Conservation (phyloP, 169 alveolate genomes). For the Cyclospora cayetanensis region DNA sequence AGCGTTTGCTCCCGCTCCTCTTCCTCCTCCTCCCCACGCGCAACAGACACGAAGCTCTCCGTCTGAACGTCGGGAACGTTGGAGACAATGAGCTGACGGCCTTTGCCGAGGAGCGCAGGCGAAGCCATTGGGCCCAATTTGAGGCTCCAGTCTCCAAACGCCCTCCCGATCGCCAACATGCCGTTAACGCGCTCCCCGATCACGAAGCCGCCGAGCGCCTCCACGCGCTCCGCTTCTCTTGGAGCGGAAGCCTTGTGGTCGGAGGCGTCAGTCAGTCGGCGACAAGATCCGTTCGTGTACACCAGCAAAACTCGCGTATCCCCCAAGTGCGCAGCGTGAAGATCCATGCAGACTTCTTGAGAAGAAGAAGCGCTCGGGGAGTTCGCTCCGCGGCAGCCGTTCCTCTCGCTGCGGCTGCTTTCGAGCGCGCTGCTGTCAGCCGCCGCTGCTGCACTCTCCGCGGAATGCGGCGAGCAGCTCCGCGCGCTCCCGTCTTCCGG, state of each 20-base stretch:
- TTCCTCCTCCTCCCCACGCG: background rate
- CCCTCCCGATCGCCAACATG: conserved; percentile 61
- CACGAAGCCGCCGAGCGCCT: conserved; percentile 35
- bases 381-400: background rate
- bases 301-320: conserved; percentile 50
- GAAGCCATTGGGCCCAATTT: conserved; percentile 9
- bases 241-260: conserved; percentile 53
- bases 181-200: conserved; percentile 65
- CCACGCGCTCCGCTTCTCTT: conserved; percentile 6
- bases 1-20: no score
- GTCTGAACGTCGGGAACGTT: background rate
- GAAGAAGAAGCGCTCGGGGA: background rate
- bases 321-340: conserved; percentile 61
- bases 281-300: background rate
- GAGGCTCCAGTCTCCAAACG: conserved; percentile 57
- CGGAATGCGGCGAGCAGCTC: background rate
- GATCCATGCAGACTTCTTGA: background rate
- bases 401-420: conserved; percentile 4
- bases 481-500: background rate
- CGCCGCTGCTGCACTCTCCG: background rate
- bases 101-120: conserved; percentile 13
- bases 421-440: background rate
- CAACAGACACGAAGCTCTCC: background rate
- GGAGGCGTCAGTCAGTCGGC: background rate
- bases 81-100: background rate